Conservation (phyloP, 73 alveolate species). For the Stentor roeselii region DNA sequence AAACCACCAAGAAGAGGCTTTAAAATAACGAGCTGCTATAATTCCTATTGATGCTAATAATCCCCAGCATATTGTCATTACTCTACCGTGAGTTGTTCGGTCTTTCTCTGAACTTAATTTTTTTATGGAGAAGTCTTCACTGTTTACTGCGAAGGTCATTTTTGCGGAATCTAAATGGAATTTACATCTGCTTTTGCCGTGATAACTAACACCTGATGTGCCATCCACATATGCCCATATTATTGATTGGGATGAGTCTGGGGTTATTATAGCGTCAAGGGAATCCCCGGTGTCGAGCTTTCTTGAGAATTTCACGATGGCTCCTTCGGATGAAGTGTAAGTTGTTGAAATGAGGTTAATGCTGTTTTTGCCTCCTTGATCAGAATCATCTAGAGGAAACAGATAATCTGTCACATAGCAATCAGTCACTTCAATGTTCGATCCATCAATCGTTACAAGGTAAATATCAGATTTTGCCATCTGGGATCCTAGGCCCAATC, state of each 20-base stretch:
- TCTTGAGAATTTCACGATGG: not conserved
- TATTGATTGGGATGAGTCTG: not conserved
- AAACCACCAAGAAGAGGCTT: conserved; percentile 5
- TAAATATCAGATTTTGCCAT: not conserved
- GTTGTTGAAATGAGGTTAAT: too few relatives aligned
- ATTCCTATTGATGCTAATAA: not conserved
- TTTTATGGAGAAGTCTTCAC: too few relatives aligned
- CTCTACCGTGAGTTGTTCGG: not conserved
- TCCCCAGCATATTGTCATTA: not conserved
- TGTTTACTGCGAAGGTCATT: not conserved
- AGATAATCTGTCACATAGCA: not conserved
- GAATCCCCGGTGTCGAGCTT: conserved; percentile 13
- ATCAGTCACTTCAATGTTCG: not conserved
- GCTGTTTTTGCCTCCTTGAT: not conserved
- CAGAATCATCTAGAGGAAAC: not conserved
- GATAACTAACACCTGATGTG: not conserved
- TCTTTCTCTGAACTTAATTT: too few relatives aligned
- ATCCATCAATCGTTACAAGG: not conserved
- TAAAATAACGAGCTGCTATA: not conserved
- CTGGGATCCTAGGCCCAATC: not conserved
- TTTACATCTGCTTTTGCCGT: not conserved
- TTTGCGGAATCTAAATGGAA: not conserved
- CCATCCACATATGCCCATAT: conserved; percentile 18
- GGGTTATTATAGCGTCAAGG: not conserved
- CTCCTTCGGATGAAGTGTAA: too few relatives aligned